Evolutionary conservation across 371 early-diverging fungal genomes (phyloP), one percentile per base, ranked within the genome.

Genomic region (Actinomucor elegans): DNA sequence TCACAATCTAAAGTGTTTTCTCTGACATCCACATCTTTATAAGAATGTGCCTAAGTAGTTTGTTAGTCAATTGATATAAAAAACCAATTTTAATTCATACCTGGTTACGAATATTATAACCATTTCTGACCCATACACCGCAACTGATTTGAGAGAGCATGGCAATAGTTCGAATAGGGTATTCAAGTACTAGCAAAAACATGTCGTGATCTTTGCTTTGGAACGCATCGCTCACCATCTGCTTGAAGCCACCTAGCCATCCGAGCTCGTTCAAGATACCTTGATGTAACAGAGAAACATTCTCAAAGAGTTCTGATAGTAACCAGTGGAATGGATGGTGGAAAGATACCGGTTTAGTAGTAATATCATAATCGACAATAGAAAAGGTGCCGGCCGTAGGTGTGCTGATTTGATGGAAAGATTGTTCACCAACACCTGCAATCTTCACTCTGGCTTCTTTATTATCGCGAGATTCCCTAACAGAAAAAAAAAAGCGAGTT

Each of bases 121-220:
- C 98, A 64, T 98, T 98, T 47, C 98, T 77, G 14, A 98, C 94
- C 98, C 98, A 98, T 37, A 96, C 75, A 26, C 89, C 89, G 5
- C 91, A 89, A 11, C 87, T 86, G 51, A 96, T 92, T 70, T 98
- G 98, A 11, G 93, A 86, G 59, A 94, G 79, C 21, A 93, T 65
- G 5, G 86, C 89, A 33, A 73, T 46, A 4, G 68, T 63, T 57
- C 94, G 80, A 18, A 96, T 70, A 0, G 94, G 91, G 52, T 89
- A 89, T 50, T 96, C 97, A 29, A 94, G 67, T 11, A 67, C 57
- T n/a, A 59, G 48, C 52, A 77, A 50, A 31, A 72, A 64, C 17
- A 55, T 66, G 17, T 60, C 67, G 15, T 52, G 45, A 0, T 36
- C 37, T 1, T 55, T 33, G n/a, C 54, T 24, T 9, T 53, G 35